Evolutionary conservation across 352 stramenopile species (phyloP), one percentile per base, ranked within the genome.

Genomic region (Globisporangium rhizosaccharum): DNA sequence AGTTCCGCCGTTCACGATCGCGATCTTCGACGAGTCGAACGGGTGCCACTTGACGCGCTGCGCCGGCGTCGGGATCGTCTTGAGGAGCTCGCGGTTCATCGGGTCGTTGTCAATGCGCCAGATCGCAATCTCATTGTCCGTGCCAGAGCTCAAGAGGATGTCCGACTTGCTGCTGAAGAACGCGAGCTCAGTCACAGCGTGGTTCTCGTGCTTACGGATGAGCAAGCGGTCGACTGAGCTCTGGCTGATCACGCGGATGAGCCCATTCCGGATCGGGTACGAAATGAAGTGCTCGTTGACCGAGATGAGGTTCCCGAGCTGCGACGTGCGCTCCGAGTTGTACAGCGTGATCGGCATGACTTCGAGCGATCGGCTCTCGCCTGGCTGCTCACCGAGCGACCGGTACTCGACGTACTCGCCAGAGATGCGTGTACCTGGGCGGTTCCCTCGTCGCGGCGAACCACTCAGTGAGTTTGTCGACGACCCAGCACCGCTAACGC

Each of bases 231-330:
- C 77, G 3, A 87, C 85, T 1, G 82, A 90, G 59, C 71, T 86
- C 66, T 94, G 82, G 57, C 76, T 88, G 42, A 94, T 87, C 17
- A 94, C 75, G n/a, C 85, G 85, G 46, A 94, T 88, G 46, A 94
- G 67, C 10, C 85, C 85, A 55, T 92, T 92, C 28, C 82, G 75
- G 50, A 91, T 94, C 49, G 85, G 85, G 67, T 94, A 94, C 64
- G 82, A 90, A 56, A 94, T 92, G 68, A 90, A 94, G 41, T 92
- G 69, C 46, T 90, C 74, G 59, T 89, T 94, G 39, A 94, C 80
- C 11, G 79, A 87, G 30, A 94, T 83, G 41, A 94, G 71, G 58
- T 71, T 89, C 12, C 85, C 85, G 45, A 85, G 62, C 59, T 85
- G 76, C 52, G 82, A 89, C 53, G 70, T 76, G 39, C 85, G 79